Evolutionary conservation across 2,329 filamentous ascomycete genomes (phyloP).

Genomic region (Chrysosphaeria jannelii): DNA sequence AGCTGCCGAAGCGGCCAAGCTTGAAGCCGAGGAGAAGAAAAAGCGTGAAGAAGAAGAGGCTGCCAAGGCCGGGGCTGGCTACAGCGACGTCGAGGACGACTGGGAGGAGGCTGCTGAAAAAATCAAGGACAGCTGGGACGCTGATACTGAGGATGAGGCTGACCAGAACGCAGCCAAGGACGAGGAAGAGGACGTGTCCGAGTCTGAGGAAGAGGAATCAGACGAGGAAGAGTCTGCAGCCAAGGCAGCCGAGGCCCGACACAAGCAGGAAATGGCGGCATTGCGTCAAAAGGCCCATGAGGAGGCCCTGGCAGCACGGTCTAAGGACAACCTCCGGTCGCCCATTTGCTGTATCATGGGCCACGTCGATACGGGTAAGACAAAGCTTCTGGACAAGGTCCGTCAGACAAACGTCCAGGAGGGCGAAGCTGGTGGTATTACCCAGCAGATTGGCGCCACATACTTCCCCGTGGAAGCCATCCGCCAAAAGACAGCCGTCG

Average conservation of each 20-base stretch:
- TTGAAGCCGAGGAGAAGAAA: conserved; percentile 20
- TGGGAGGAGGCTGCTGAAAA: conserved; percentile 67
- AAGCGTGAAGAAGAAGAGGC: conserved; percentile 26
- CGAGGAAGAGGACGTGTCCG: conserved; percentile 7
- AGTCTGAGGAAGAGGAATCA: conserved; percentile 21
- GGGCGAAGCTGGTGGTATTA: conserved; percentile 97
- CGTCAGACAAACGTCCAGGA: conserved; percentile 97
- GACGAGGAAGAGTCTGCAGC: conserved; percentile 51
- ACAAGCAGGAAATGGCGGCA: conserved; percentile 70
- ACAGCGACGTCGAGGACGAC: conserved; percentile 42
- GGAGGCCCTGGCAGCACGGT: conserved; percentile 68
- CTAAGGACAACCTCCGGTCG: conserved; percentile 79
- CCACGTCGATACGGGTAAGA: conserved; percentile 99
- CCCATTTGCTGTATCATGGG: conserved; percentile 99
- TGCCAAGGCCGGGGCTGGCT: conserved; percentile 15
- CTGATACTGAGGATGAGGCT: conserved; percentile 44
- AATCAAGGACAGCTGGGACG: conserved; percentile 89
- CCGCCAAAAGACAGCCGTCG: conserved; percentile 68
- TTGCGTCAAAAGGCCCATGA: conserved; percentile 73
- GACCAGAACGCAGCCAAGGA: conserved; percentile 13
- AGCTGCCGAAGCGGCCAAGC: conserved; percentile 28
- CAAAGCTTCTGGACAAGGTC: conserved; percentile 96
- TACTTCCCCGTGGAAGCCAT: conserved; percentile 95
- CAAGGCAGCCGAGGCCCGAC: conserved; percentile 38
- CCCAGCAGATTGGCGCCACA: conserved; percentile 95